Conservation (phyloP, 208 protist genomes). For the Jaenimonas drosophilae region DNA sequence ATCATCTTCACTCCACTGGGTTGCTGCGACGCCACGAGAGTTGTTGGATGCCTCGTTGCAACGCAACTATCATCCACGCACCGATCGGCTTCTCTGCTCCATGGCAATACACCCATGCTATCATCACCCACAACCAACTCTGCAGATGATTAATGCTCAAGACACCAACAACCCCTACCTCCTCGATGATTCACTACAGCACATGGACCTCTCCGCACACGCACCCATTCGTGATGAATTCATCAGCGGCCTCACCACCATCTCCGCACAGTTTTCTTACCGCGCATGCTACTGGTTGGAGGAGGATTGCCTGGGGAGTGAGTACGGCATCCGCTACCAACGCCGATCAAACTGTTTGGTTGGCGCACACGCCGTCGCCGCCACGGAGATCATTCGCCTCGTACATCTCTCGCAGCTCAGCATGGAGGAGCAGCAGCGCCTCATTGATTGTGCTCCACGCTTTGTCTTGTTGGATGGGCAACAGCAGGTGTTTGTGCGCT, state of each 20-base stretch:
- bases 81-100: background rate
- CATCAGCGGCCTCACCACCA: slow-evolving; percentile 56
- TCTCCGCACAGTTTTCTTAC: slow-evolving; percentile 66
- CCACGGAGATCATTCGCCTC: slow-evolving; percentile 18
- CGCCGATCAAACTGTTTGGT: background rate
- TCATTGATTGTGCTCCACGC: slow-evolving; percentile 22
- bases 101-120: background rate
- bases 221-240: slow-evolving; percentile 13
- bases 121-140: background rate
- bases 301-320: no score
- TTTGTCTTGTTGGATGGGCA: slow-evolving; percentile 18
- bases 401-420: slow-evolving; percentile 54
- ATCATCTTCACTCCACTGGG: background rate
- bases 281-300: slow-evolving; percentile 59
- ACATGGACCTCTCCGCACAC: slow-evolving; percentile 26
- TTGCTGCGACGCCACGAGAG: background rate
- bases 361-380: slow-evolving; percentile 25
- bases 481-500: slow-evolving; percentile 12
- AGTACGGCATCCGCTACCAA: no score
- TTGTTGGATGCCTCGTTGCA: slow-evolving; percentile 1
- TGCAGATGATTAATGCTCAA: slow-evolving; percentile 55
- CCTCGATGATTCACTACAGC: slow-evolving; percentile 35
- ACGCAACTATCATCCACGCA: background rate
- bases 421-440: slow-evolving; percentile 10
- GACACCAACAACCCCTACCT: slow-evolving; percentile 77